Evolutionary conservation across 75 land plant species (phyloP).

Genomic region (Larix kaempferi): DNA sequence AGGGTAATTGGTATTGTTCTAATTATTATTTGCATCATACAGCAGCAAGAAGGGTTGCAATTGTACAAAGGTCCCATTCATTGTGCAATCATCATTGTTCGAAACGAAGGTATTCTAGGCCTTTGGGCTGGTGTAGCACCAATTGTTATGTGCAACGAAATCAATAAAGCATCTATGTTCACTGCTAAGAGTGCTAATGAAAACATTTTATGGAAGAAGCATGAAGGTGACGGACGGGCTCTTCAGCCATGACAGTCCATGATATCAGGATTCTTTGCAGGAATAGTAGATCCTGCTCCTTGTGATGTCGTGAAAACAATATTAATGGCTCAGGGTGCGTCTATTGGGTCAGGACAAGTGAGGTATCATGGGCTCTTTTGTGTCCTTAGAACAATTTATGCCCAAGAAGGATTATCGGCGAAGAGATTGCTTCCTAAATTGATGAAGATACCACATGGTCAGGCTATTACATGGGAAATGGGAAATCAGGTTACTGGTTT

Average conservation of each 20-base stretch:
- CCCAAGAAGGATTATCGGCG: slow-evolving; percentile 89
- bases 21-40: too few species aligned
- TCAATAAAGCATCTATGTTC: slow-evolving; percentile 98
- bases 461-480: slow-evolving; percentile 98
- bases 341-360: slow-evolving; percentile 30
- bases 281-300: slow-evolving; percentile 94
- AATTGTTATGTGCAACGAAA: slow-evolving; percentile 96
- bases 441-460: slow-evolving; percentile 99
- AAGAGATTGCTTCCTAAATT: slow-evolving; percentile 90
- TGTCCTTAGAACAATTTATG: slow-evolving; percentile 75
- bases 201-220: slow-evolving; percentile 74
- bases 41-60: slow-evolving; percentile 87
- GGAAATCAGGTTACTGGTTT: slow-evolving; percentile 92
- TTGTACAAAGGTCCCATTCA: slow-evolving; percentile 93
- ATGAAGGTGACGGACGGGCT: slow-evolving; percentile 85
- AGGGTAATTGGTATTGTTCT: too few species aligned
- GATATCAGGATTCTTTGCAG: slow-evolving; percentile 98
- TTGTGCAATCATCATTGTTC: slow-evolving; percentile 80
- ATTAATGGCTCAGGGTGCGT: slow-evolving; percentile 86
- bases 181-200: slow-evolving; percentile 89
- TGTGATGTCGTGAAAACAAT: slow-evolving; percentile 98
- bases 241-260: slow-evolving; percentile 98
- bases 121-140: slow-evolving; percentile 98
- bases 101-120: slow-evolving; percentile 85
- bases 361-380: slow-evolving; percentile 90